Evolutionary conservation across 1,284 basidiomycete genomes (phyloP), one percentile per base, ranked within the genome.

Genomic region (Crucibulum cyathiforme): DNA sequence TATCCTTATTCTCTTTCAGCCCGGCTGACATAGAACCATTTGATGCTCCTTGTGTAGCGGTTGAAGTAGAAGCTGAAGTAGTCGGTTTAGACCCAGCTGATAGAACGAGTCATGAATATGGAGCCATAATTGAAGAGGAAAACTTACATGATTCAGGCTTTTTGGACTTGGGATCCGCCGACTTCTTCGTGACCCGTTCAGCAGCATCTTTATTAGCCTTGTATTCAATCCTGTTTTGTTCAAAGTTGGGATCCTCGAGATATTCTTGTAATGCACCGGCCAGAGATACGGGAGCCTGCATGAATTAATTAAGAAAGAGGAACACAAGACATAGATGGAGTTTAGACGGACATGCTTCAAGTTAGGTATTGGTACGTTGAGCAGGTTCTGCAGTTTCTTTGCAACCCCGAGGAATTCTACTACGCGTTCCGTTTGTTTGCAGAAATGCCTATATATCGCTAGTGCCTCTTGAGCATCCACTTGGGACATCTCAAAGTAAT

Each of bases 401-500:
- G 97, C 95, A 36, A 97, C 89, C n/a, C 90, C 89, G 24, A 99
- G 86, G 72, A 91, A 99, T 71, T 98, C 96, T 5, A 98, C 95
- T 2, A 98, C 96, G 54, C 85, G 85, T 72, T 98, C 96, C 0
- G 97, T 96, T 74, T 99, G 95, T 61, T 88, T 90, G 79, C 96
- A 98, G 77, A 99, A 99, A 63, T 92, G 88, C 60, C 95, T 93
- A 80, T 99, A 99, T 63, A 98, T 90, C 36, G 82, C 80, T 37
- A 99, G 86, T 2, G 98, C 93, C 39, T 93, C 88, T 56, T 87
- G 82, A 0, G 97, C 98, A 74, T 99, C 97, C 24, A 90, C 78
- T 66, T 94, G 92, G 4, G 95, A 95, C 98, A 99, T 99, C 73
- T 98, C 97, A 72, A 99, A 98, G 78, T 98, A 99, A 78, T 98